Conservation (phyloP, 352 stramenopile genomes). For the Globisporangium nunn region DNA sequence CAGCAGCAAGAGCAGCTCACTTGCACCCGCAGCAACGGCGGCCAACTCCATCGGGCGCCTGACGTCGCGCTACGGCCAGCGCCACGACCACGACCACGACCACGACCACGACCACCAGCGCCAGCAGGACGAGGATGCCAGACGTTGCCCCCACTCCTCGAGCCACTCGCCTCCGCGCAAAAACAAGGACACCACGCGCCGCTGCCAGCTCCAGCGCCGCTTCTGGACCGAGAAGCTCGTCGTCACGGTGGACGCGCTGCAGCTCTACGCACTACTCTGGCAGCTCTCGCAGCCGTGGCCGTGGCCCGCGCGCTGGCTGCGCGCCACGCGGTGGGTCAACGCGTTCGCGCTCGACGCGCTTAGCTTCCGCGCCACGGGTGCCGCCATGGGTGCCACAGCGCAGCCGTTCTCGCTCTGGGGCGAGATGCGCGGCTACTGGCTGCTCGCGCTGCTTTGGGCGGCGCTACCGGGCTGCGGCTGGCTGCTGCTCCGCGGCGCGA, state of each 20-base stretch:
- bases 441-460: slow-evolving; percentile 41
- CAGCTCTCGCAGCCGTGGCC: slow-evolving; percentile 75
- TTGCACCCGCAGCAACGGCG: background rate
- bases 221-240: slow-evolving; percentile 59
- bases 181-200: background rate
- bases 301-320: slow-evolving; percentile 53
- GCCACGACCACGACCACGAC: no score
- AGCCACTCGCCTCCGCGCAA: background rate
- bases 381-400: slow-evolving; percentile 50
- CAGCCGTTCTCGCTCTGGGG: slow-evolving; percentile 55
- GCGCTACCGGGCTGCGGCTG: slow-evolving; percentile 19
- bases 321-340: slow-evolving; percentile 41
- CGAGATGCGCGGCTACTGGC: slow-evolving; percentile 48
- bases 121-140: no score
- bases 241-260: slow-evolving; percentile 33
- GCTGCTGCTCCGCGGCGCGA: slow-evolving; percentile 2
- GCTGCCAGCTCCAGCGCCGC: slow-evolving; percentile 6
- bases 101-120: no score
- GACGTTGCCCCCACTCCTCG: no score
- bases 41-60: no score
- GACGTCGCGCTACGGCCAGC: no score
- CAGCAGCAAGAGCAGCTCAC: background rate
- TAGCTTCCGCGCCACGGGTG: slow-evolving; percentile 39
- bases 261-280: slow-evolving; percentile 68
- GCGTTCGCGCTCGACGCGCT: slow-evolving; percentile 44